Evolutionary conservation across 2,329 filamentous ascomycete species (phyloP).

Genomic region (Fusarium sp.): DNA sequence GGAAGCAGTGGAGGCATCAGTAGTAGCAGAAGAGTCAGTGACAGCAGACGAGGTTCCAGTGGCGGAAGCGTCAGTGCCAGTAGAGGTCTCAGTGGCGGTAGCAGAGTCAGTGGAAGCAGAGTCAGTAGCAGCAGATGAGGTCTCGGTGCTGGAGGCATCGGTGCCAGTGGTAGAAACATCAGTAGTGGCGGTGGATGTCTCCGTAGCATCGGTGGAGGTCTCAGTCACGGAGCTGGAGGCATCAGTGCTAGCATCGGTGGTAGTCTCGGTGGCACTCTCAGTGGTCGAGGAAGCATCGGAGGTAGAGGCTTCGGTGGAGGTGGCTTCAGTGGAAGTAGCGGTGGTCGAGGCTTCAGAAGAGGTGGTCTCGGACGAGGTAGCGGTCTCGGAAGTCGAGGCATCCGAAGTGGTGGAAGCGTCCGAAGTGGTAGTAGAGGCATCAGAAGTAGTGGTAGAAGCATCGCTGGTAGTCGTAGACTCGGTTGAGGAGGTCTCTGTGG

Average conservation of each 20-base stretch:
- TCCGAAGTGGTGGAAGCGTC: slow-evolving; percentile 8
- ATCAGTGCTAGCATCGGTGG: slow-evolving; percentile 34
- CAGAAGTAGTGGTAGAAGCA: slow-evolving; percentile 9
- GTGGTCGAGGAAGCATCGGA: slow-evolving; percentile 1
- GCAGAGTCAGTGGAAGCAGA: neutral
- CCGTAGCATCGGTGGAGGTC: neutral
- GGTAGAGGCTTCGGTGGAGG: slow-evolving; percentile 1
- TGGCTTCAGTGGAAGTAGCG: slow-evolving; percentile 5
- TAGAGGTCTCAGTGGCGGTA: neutral
- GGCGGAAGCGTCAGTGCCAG: slow-evolving; percentile 6
- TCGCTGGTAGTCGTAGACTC: slow-evolving; percentile 14
- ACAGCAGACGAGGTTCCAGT: slow-evolving; percentile 8
- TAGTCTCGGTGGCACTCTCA: slow-evolving; percentile 29
- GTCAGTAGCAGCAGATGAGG: slow-evolving; percentile 23
- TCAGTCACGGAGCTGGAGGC: slow-evolving; percentile 14
- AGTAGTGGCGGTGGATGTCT: neutral
- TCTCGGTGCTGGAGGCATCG: slow-evolving; percentile 9
- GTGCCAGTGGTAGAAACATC: neutral
- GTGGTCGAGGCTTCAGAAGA: slow-evolving; percentile 14
- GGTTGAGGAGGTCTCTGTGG: slow-evolving; percentile 19
- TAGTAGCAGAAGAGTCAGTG: neutral
- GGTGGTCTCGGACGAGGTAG: neutral
- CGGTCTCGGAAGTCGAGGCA: neutral
- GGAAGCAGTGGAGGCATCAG: neutral
- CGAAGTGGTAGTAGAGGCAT: neutral